Conservation (phyloP, 176 grass and related monocot genomes). For the Leersia perrieri region DNA sequence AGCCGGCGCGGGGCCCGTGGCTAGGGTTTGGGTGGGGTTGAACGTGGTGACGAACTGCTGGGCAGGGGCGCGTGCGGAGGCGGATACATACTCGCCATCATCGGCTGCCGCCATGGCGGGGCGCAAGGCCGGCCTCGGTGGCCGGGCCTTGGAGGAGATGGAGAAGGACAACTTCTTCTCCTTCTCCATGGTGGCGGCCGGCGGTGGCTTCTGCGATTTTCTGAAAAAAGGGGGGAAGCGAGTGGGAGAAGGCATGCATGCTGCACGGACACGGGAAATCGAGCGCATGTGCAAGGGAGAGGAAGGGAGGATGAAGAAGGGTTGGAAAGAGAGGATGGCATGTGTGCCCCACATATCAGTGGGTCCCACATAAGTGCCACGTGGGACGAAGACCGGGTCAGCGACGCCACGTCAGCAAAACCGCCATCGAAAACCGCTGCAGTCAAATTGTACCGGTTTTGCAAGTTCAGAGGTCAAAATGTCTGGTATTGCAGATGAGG, state of each 20-base stretch:
- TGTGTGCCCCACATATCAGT: too few relatives aligned
- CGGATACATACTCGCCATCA: not conserved
- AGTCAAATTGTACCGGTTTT: too few relatives aligned
- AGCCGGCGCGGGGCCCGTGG: constrained; percentile 2
- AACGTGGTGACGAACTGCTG: constrained; percentile 81
- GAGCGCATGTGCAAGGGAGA: not conserved
- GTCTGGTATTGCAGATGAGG: too few relatives aligned
- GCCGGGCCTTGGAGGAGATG: constrained; percentile 44
- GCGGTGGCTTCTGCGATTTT: constrained; percentile 10
- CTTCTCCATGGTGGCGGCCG: constrained; percentile 44
- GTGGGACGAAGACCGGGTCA: too few relatives aligned
- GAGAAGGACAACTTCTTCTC: constrained; percentile 85
- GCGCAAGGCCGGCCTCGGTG: constrained; percentile 35
- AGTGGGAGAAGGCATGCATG: not conserved
- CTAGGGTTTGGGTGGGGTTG: constrained; percentile 66
- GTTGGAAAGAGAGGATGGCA: too few relatives aligned
- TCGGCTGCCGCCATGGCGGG: not conserved
- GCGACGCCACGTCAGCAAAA: too few relatives aligned
- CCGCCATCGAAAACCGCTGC: too few relatives aligned
- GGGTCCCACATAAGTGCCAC: too few relatives aligned
- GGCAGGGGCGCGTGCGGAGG: constrained; percentile 5
- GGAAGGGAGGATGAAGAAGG: too few relatives aligned
- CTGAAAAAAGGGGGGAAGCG: not conserved
- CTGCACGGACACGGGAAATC: not conserved
- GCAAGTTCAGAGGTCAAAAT: too few relatives aligned